Conservation (phyloP, 2,329 filamentous ascomycete genomes). For the Dactylonectria estremocensis region DNA sequence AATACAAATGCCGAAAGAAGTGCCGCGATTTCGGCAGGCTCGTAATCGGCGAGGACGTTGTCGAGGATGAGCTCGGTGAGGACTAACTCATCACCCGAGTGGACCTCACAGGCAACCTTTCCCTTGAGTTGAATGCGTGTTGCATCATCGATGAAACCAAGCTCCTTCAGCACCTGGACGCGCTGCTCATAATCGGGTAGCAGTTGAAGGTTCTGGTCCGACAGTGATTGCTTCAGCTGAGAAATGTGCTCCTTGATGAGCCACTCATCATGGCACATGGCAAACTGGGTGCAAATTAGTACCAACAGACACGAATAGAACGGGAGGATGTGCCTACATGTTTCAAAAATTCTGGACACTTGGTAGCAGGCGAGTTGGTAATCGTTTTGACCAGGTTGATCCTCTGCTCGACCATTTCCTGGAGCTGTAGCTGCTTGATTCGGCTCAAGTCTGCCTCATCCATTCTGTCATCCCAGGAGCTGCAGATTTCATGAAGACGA, state of each 20-base stretch:
- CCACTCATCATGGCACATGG: constrained; percentile 98
- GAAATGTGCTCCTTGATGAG: constrained; percentile 94
- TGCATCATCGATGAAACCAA: constrained; percentile 91
- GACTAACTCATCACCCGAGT: constrained; percentile 96
- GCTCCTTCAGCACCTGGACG: constrained; percentile 90
- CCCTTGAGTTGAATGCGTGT: constrained; percentile 95
- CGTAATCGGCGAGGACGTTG: constrained; percentile 95
- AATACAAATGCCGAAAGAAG: constrained; percentile 96
- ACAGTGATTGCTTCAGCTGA: constrained; percentile 89
- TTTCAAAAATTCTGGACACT: constrained; percentile 86
- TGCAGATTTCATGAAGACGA: constrained; percentile 78
- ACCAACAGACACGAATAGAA: neutral
- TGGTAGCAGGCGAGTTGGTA: constrained; percentile 75
- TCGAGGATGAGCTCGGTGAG: constrained; percentile 96
- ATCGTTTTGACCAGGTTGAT: constrained; percentile 73
- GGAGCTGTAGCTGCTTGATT: constrained; percentile 86
- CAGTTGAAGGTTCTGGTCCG: constrained; percentile 95
- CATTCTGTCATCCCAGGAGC: constrained; percentile 84
- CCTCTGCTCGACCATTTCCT: constrained; percentile 84
- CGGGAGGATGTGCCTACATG: constrained; percentile 75
- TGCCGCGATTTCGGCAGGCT: constrained; percentile 96
- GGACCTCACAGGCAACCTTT: constrained; percentile 98
- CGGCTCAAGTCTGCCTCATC: constrained; percentile 87
- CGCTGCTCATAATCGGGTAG: constrained; percentile 97
- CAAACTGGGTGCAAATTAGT: constrained; percentile 76